Percentiles rank a stretch among this genome's conserved stretches.
Evolutionary conservation across 2,329 filamentous ascomycete genomes (phyloP).

Genomic region (Aspergillus melleus): DNA sequence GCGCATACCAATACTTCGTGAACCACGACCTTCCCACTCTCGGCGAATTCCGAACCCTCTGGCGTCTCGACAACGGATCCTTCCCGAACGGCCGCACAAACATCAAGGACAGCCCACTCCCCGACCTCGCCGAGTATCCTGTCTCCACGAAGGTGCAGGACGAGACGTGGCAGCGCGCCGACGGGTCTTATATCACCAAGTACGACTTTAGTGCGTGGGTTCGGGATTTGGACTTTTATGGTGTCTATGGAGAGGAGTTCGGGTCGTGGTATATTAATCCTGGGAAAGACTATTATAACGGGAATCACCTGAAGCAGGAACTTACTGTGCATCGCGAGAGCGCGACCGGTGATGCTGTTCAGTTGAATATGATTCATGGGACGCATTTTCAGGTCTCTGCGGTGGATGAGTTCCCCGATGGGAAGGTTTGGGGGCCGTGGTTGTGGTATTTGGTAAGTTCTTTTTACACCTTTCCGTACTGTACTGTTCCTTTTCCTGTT

Average conservation of each 20-base stretch:
- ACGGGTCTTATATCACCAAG: slow-evolving; percentile 55
- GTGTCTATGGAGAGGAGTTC: slow-evolving; percentile 51
- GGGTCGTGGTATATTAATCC: slow-evolving; percentile 55
- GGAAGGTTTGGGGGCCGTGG: slow-evolving; percentile 49
- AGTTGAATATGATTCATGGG: slow-evolving; percentile 57
- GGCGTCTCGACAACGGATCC: slow-evolving; percentile 51
- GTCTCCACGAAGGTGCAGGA: slow-evolving; percentile 53
- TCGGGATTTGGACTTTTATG: slow-evolving; percentile 47
- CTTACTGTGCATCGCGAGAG: slow-evolving; percentile 55
- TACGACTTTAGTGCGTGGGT: slow-evolving; percentile 50
- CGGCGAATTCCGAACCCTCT: slow-evolving; percentile 53
- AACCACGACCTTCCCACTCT: slow-evolving; percentile 51
- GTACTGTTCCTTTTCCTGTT: too few species aligned
- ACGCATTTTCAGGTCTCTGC: slow-evolving; percentile 47
- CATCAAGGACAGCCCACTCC: slow-evolving; percentile 48
- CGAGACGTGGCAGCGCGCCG: slow-evolving; percentile 52
- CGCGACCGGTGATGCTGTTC: slow-evolving; percentile 51
- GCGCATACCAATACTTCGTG: slow-evolving; percentile 59
- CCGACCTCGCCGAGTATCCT: slow-evolving; percentile 45
- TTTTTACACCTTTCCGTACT: not conserved
- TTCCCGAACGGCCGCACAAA: slow-evolving; percentile 51
- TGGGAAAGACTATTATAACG: slow-evolving; percentile 55
- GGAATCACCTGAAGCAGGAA: slow-evolving; percentile 55
- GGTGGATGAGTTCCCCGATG: slow-evolving; percentile 39
- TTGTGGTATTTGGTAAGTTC: slow-evolving; percentile 42